Percentiles rank a stretch among this genome's conserved stretches.
phyloP scores from a whole-genome alignment of 176 grass and related monocot species.

The Calamus simplicifolius region DNA sequence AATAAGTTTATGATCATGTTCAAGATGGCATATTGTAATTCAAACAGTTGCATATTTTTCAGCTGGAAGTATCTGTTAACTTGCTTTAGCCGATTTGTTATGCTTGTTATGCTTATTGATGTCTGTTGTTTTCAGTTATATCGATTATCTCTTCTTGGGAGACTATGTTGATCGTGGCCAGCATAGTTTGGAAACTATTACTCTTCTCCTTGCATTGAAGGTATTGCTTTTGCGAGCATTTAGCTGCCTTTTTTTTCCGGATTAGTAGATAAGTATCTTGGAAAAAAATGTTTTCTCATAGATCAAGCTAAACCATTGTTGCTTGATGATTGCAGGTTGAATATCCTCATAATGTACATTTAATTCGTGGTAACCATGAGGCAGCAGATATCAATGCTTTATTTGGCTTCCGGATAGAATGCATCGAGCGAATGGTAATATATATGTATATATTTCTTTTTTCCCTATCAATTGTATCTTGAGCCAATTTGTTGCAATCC shows the following conservation, averaged over 20 bases:
- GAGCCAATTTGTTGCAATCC: background rate
- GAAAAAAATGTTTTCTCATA: conserved; percentile 1
- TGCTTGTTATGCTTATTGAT: background rate
- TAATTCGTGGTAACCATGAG: conserved; percentile 99
- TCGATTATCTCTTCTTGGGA: conserved; percentile 99
- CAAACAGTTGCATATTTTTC: too few species aligned
- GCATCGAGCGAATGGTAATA: conserved; percentile 96
- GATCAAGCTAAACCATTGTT: conserved; percentile 1
- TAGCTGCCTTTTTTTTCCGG: too few species aligned
- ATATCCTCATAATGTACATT: conserved; percentile 85
- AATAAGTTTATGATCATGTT: too few species aligned
- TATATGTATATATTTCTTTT: background rate
- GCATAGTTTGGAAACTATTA: conserved; percentile 98
- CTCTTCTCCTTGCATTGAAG: conserved; percentile 98
- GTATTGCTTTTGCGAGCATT: conserved; percentile 27
- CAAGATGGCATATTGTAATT: too few species aligned
- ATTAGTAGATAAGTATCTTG: conserved; percentile 5
- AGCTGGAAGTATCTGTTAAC: too few species aligned
- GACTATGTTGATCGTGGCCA: conserved; percentile 99
- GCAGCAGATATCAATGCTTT: conserved; percentile 98
- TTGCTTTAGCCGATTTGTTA: background rate
- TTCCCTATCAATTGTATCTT: background rate
- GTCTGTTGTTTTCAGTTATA: conserved; percentile 56
- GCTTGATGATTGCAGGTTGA: conserved; percentile 53
- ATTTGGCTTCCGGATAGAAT: conserved; percentile 98